These are phyloP conservation scores for Solanum ossicruentum DNA, from an alignment of 257 asterid species.

Conservation along the genomic window DNA sequence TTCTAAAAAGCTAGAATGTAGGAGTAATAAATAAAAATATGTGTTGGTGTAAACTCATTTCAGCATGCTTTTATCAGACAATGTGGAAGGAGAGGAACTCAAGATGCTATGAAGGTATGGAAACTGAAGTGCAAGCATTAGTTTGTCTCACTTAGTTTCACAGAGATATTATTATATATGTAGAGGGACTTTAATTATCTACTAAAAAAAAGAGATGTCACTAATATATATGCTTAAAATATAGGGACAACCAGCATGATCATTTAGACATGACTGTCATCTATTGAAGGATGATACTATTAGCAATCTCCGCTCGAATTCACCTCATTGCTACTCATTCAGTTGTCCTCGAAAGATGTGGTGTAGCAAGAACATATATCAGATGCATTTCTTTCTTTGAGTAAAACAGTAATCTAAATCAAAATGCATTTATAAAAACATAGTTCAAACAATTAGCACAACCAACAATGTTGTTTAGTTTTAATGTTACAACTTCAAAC, in stretches of 20 bases:
- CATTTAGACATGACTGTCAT: too few relatives aligned
- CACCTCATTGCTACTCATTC: too few relatives aligned
- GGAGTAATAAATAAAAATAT: not conserved
- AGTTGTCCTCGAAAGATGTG: too few relatives aligned
- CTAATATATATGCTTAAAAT: too few relatives aligned
- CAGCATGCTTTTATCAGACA: not conserved
- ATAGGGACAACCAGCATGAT: too few relatives aligned
- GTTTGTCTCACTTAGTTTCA: too few relatives aligned
- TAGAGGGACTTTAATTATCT: too few relatives aligned
- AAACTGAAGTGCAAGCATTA: not conserved
- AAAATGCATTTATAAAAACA: too few relatives aligned
- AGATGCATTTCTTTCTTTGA: not conserved
- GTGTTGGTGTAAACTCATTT: not conserved
- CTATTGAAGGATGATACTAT: too few relatives aligned
- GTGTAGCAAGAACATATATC: not conserved
- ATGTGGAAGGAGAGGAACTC: not conserved
- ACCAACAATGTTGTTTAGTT: not conserved
- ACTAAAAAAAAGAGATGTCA: too few relatives aligned
- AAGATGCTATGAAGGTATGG: not conserved
- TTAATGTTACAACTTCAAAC: not conserved
- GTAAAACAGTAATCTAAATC: not conserved
- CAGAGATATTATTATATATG: too few relatives aligned
- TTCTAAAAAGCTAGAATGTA: not conserved
- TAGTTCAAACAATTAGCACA: not conserved
- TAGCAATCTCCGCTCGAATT: too few relatives aligned